These are phyloP conservation scores for Candida germanica DNA, from an alignment of 805 yeast genomes.

Conservation along the genomic window DNA sequence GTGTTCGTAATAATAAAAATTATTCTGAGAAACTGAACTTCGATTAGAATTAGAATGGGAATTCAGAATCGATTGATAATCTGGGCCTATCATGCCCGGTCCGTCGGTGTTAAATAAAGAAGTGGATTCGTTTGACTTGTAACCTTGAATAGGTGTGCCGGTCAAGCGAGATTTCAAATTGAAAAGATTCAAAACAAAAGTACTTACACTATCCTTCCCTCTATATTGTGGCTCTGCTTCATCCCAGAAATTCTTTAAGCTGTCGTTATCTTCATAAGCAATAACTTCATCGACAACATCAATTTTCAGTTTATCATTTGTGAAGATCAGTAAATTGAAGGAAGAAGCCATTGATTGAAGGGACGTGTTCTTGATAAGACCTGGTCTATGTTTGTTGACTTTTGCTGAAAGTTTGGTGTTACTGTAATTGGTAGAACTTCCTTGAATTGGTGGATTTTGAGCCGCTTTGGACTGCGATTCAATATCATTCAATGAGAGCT, in stretches of 20 bases:
- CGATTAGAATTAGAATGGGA: conserved; percentile 35
- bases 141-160: conserved; percentile 4
- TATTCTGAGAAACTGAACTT: conserved; percentile 15
- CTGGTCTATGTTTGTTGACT: conserved; percentile 4
- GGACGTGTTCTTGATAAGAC: conserved; percentile 9
- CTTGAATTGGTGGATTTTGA: not conserved
- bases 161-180: conserved; percentile 4
- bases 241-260: conserved; percentile 14
- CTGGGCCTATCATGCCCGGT: not conserved
- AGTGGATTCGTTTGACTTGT: conserved; percentile 9
- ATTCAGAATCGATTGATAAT: conserved; percentile 9
- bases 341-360: conserved; percentile 10
- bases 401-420: not conserved
- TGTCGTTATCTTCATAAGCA: conserved; percentile 16
- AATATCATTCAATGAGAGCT: conserved; percentile 21
- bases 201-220: conserved; percentile 1
- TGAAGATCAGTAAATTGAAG: conserved; percentile 11
- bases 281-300: conserved; percentile 13
- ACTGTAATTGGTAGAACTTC: not conserved
- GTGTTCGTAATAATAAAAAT: conserved; percentile 27
- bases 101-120: conserved; percentile 4
- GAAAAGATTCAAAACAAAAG: conserved; percentile 8
- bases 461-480: conserved; percentile 7
- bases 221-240: conserved; percentile 5
- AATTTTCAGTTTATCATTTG: conserved; percentile 6